Base-by-base conservation (phyloP, 2,329 filamentous ascomycete genomes). In the Thielaviopsis populi region DNA sequence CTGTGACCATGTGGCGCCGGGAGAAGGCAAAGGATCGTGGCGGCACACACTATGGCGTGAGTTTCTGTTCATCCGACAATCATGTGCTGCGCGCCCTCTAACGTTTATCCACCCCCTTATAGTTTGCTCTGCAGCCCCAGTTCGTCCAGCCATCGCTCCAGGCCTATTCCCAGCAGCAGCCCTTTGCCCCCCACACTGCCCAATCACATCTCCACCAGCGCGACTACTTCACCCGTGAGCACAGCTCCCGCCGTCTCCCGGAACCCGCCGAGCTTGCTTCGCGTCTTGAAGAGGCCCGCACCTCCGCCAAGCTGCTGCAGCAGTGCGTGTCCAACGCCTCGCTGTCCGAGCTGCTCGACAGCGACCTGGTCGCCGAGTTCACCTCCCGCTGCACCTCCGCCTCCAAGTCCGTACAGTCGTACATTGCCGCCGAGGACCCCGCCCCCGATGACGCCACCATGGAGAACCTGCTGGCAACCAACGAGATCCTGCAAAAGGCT, bases 331-430 rank as follows among this genome's bases (percentile, higher is more conserved):
- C 92, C 74, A 91, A 88, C 65, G 96, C 91, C 0, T 84, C 90
- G 0, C 79, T 87, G 0, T 76, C 80, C 15, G 91, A 96, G 71
- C 77, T 96, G 27, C 79, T 91, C 22, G 74, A 79, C 63, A 92
- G 95, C 70, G 92, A 96, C n/a, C 80, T 99, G 62, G 85, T 96
- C 72, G 88, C 86, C 71, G 94, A 99, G 75, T 97, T 99, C 72
- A 84, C 86, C 59, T 87, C 94, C 69, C 86, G 94, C 27, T 97
- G 92, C 71, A 84, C 86, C 67, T 82, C 84, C 63, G 92, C 92
- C 3, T 86, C 88, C 62, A 82, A 86, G 63, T 89, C 87, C 71
- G 84, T 97, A 69, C 91, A 96, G 70, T 79, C 80, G 40, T 97
- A 95, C 75, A 96, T 97, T 78, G 80, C 85, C 50, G 83, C 85